Evolutionary conservation across 2,329 filamentous ascomycete species (phyloP), one percentile per base, ranked within the genome.

Genomic region (Trichophyton verrucosum): DNA sequence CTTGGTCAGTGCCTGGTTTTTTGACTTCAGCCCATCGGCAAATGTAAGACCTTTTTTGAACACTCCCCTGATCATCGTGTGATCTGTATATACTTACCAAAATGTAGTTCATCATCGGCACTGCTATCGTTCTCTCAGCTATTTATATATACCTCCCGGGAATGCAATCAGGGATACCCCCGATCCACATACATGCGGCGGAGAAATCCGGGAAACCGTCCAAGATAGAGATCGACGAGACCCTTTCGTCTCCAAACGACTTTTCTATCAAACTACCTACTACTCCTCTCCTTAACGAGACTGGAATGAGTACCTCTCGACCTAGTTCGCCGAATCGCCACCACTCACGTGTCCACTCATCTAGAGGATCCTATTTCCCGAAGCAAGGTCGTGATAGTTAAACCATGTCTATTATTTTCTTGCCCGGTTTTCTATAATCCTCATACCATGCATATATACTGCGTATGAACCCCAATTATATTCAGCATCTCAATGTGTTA

Each of bases 1-100:
- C 65, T 66, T 96, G 13, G 88, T 89, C 59, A 96, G 91, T 70
- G 82, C 95, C 1, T 86, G 84, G 74, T 87, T 96, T 65, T 96
- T 97, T 71, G 82, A 91, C 57, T 89, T 95, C 66, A 75, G 84
- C 56, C 81, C 94, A 49, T 88, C 87, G 0, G 69, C 80, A 27
- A 83, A 84, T 65, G 90, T 95, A 81, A 76, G 87, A 3, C 22
- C 11, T 11, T 15, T 36, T 9, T 4, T 38, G 3, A 9, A 15
- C 20, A 46, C n/a, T 11, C 57, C 59, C 59, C 62, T 55, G 59
- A 53, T 49, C 20, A 61, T 22, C 30, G 2, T 6, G n/a, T 17
- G n/a, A n/a, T 30, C 7, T 36, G 9, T 22, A 20, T 36, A 20
- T 38, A 5, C 20, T 65, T 17, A 57, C 61, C 38, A 57, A 64